Percentiles rank a stretch among this genome's conserved stretches.
phyloP scores from a whole-genome alignment of 2,329 filamentous ascomycete species.

The Orbilia quercus region DNA sequence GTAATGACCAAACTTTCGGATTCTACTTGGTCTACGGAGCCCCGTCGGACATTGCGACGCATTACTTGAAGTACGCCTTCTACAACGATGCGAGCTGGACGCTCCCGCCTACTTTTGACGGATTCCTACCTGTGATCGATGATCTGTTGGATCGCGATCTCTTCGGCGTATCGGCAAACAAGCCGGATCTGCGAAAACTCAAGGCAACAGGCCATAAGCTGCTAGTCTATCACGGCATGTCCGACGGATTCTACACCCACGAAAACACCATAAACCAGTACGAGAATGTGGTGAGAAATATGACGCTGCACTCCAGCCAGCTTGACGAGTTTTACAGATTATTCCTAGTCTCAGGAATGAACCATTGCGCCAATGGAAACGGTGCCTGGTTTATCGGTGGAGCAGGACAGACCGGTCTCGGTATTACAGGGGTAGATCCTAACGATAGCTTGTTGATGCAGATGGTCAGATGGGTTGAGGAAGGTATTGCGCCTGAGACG shows the following conservation, averaged over 20 bases:
- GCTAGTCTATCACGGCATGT: conserved; percentile 66
- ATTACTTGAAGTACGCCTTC: conserved; percentile 66
- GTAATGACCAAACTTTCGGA: conserved; percentile 21
- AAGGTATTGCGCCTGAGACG: conserved; percentile 62
- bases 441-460: conserved; percentile 62
- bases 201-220: conserved; percentile 64
- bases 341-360: conserved; percentile 61
- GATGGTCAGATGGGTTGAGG: conserved; percentile 67
- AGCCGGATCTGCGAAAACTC: conserved; percentile 64
- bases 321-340: conserved; percentile 61
- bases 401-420: not conserved
- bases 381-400: conserved; percentile 56
- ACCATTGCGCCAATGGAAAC: conserved; percentile 61
- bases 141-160: conserved; percentile 60
- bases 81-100: conserved; percentile 64
- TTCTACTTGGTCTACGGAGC: conserved; percentile 20
- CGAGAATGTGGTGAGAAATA: conserved; percentile 25
- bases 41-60: conserved; percentile 49
- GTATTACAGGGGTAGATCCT: not conserved
- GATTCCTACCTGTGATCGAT: conserved; percentile 63
- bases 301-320: conserved; percentile 24
- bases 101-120: conserved; percentile 62
- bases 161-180: conserved; percentile 63
- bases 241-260: conserved; percentile 19
- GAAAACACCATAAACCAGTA: conserved; percentile 38